These are phyloP conservation scores for Pogostemon cablin DNA, from an alignment of 257 asterid genomes.

Conservation along the genomic window DNA sequence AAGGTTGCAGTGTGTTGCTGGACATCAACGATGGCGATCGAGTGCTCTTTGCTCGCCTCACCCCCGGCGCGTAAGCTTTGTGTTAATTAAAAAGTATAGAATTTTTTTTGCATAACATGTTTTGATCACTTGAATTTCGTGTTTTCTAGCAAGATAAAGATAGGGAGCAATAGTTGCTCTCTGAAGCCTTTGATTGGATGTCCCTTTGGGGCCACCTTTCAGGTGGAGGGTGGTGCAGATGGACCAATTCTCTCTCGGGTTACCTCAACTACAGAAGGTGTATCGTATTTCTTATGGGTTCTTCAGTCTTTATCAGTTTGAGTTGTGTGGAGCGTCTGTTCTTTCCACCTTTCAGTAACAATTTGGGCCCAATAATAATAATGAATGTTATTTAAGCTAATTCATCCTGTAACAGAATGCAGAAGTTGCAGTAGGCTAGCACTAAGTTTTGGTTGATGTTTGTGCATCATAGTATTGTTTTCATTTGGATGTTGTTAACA, in stretches of 20 bases:
- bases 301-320: constrained; percentile 6
- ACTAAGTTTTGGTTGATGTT: background rate
- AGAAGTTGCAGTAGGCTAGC: background rate
- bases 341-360: background rate
- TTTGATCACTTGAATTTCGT: constrained; percentile 8
- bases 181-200: constrained; percentile 87
- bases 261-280: constrained; percentile 62
- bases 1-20: constrained; percentile 93
- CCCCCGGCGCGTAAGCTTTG: constrained; percentile 71
- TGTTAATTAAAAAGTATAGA: background rate
- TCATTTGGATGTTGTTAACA: background rate
- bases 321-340: background rate
- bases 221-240: constrained; percentile 67
- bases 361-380: background rate
- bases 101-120: background rate
- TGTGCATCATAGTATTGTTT: background rate
- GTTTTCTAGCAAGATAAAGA: constrained; percentile 65
- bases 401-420: background rate
- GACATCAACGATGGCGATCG: constrained; percentile 96
- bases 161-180: constrained; percentile 76
- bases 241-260: constrained; percentile 71
- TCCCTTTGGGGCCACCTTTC: constrained; percentile 81
- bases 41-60: constrained; percentile 90
- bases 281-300: background rate
- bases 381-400: background rate